These are phyloP conservation scores for Exophiala sideris DNA, from an alignment of 2,329 filamentous ascomycete genomes.

Conservation along the genomic window DNA sequence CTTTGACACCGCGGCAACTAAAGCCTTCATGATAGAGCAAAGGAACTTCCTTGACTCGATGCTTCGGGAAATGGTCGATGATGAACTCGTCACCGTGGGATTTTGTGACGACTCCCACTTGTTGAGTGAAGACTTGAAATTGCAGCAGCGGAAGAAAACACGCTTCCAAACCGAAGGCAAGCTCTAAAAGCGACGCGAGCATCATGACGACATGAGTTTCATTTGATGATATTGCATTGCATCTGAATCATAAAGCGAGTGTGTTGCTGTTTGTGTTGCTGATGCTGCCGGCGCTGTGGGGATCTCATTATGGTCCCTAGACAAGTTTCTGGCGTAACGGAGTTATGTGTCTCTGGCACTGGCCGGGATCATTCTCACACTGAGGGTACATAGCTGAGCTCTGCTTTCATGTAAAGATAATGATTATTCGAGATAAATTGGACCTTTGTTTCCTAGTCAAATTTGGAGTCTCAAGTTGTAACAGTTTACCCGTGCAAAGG, in stretches of 20 bases:
- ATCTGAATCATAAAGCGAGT: background rate
- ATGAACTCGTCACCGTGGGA: conserved; percentile 38
- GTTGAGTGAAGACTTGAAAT: conserved; percentile 36
- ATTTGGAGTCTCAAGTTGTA: no score
- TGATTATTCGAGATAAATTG: no score
- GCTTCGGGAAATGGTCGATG: conserved; percentile 41
- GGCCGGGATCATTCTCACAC: no score
- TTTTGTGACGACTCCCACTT: conserved; percentile 37
- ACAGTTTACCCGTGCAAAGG: no score
- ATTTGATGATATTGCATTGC: background rate
- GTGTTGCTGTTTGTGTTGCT: background rate
- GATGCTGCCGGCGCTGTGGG: background rate
- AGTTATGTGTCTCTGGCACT: no score
- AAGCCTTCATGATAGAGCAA: conserved; percentile 33
- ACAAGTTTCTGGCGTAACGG: no score
- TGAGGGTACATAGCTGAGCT: no score
- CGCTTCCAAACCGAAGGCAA: conserved; percentile 1
- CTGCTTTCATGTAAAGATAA: no score
- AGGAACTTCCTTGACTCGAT: conserved; percentile 37
- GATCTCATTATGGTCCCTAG: background rate
- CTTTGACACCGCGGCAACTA: conserved; percentile 33
- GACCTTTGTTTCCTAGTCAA: no score
- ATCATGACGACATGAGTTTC: background rate
- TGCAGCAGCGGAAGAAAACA: conserved; percentile 30
- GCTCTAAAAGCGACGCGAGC: background rate